A percentile compares a stretch with the other conserved stretches of the same genome.
These are phyloP conservation scores for Theobroma cacao DNA, from an alignment of 345 rosid genomes.

Conservation along the genomic window DNA sequence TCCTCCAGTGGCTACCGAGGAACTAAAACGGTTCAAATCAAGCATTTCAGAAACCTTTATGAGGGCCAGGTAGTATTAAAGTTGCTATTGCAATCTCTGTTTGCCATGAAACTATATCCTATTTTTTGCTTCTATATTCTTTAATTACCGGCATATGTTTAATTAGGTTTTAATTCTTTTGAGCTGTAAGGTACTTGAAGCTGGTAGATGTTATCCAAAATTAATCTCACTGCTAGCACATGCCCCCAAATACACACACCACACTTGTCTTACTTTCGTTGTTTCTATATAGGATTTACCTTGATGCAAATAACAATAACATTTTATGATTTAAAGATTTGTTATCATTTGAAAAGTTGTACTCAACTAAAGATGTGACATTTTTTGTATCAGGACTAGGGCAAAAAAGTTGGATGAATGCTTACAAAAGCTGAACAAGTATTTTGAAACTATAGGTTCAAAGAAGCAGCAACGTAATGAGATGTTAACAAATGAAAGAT, in stretches of 20 bases:
- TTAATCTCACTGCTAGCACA: not conserved
- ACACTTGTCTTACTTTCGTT: not conserved
- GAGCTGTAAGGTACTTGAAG: not conserved
- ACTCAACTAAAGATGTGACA: conserved; percentile 11
- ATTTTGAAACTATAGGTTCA: conserved; percentile 28
- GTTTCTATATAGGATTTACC: not conserved
- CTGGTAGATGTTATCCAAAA: conserved; percentile 16
- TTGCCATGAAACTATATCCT: conserved; percentile 3
- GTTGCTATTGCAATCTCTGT: not conserved
- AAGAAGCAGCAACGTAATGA: conserved; percentile 49
- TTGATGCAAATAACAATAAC: no score
- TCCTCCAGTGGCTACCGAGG: conserved; percentile 40
- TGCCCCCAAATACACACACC: not conserved
- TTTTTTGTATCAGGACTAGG: conserved; percentile 38
- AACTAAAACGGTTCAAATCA: conserved; percentile 43
- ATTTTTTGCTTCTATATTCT: not conserved
- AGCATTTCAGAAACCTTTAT: conserved; percentile 28
- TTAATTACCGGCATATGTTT: not conserved
- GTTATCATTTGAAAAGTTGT: not conserved
- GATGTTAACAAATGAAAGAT: conserved; percentile 36
- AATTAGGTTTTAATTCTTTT: not conserved
- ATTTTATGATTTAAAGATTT: not conserved
- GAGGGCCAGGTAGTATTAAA: conserved; percentile 44
- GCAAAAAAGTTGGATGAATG: conserved; percentile 33
- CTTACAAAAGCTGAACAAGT: conserved; percentile 35